These are phyloP conservation scores for Alternaria ethzedia DNA, from an alignment of 2,329 filamentous ascomycete genomes.

Conservation along the genomic window DNA sequence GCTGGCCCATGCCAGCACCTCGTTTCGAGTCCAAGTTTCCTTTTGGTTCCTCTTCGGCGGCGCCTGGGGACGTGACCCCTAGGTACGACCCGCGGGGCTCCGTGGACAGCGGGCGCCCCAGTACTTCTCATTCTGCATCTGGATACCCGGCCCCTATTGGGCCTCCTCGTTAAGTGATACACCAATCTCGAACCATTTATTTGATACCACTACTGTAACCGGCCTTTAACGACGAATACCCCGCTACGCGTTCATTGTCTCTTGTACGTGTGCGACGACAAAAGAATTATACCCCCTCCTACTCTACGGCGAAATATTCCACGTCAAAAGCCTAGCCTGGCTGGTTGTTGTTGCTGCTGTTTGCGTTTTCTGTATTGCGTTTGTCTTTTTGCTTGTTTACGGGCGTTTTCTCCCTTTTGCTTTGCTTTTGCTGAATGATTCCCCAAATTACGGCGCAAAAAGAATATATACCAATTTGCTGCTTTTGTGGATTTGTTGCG, in stretches of 20 bases:
- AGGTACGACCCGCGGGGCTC: slow-evolving; percentile 84
- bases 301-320: slow-evolving; percentile 38
- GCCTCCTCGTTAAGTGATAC: slow-evolving; percentile 78
- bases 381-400: slow-evolving; percentile 21
- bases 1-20: slow-evolving; percentile 49
- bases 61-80: slow-evolving; percentile 80
- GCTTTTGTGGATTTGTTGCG: slow-evolving; percentile 26
- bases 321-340: slow-evolving; percentile 44
- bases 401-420: slow-evolving; percentile 19
- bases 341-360: slow-evolving; percentile 36
- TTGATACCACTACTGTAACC: slow-evolving; percentile 40
- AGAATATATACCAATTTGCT: slow-evolving; percentile 53
- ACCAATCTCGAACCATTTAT: slow-evolving; percentile 34
- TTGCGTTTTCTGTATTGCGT: slow-evolving; percentile 21
- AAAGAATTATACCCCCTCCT: slow-evolving; percentile 51
- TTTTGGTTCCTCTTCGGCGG: slow-evolving; percentile 59
- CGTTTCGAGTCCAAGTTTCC: slow-evolving; percentile 67
- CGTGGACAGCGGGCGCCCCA: slow-evolving; percentile 89
- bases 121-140: slow-evolving; percentile 95
- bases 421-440: slow-evolving; percentile 44
- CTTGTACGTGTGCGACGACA: slow-evolving; percentile 42
- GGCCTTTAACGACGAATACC: slow-evolving; percentile 48
- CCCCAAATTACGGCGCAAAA: slow-evolving; percentile 46
- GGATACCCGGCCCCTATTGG: slow-evolving; percentile 94
- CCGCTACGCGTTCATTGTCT: slow-evolving; percentile 35